Base-by-base conservation (phyloP, 2,329 filamentous ascomycete genomes). In the Leptodontidium sp. region DNA sequence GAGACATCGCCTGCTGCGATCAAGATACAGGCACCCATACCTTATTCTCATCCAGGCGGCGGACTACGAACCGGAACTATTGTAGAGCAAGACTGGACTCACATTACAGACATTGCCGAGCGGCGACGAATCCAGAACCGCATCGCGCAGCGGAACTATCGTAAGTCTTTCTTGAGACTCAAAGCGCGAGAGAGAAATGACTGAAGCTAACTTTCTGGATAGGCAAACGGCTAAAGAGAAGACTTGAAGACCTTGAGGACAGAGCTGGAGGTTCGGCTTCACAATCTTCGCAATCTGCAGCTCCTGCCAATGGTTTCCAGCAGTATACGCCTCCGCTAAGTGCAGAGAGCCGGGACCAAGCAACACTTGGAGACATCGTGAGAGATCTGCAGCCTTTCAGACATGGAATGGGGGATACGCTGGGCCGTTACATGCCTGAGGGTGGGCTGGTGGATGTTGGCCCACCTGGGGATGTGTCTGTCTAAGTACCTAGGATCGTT, bases 101-200 rank as follows among this genome's bases (percentile, higher is more conserved):
- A 50, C 32, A 61, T 66, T 47, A 43, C 55, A 14, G 64, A 66
- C 15, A 49, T 66, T 15, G 57, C 55, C 8, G 55, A 66, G 45
- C 38, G 64, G 40, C 52, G 64, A 47, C 85, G 88, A 5, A 53
- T 66, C 24, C 64, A 66, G 26, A 66, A 66, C 21, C 57, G 91
- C 1, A 61, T 53, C 5, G 57, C 55, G 4, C 55, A 66, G 47
- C 61, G 64, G 35, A 66, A 66, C 21, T 66, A 66, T 21, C 43
- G 53, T 61, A 52, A 53, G 64, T 66, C 3, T 43, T 12, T 1
- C 4, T 32, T 9, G 4, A 21, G 4, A 14, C 21, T 21, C 14
- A 8, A 17, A 17, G 35, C 4, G 14, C 2, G 38, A 45, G 11
- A 1, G 6, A 12, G 26, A 32, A 49, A 21, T n/a, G 49, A 57